Percentiles rank a stretch among this genome's conserved stretches.
Evolutionary conservation across 164 flowering plant species (phyloP).

Genomic region (Piper betle): DNA sequence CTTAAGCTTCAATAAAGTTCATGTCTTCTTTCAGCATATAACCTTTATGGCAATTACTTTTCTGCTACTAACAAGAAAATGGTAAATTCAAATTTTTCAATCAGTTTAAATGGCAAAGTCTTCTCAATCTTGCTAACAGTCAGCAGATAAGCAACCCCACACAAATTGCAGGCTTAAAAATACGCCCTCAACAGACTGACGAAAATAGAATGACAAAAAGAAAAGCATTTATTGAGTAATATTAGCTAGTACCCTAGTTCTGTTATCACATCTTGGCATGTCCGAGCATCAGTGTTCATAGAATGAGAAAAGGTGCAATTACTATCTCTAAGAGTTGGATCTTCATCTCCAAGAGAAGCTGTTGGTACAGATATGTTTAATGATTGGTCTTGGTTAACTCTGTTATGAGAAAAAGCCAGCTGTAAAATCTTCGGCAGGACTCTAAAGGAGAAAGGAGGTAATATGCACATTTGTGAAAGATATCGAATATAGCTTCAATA

Average conservation of each 20-base stretch:
- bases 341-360: conserved; percentile 55
- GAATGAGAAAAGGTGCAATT: conserved; percentile 34
- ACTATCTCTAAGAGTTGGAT: conserved; percentile 64
- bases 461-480: conserved; percentile 68
- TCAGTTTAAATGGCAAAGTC: too few species aligned
- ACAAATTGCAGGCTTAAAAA: too few species aligned
- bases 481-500: conserved; percentile 75
- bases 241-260: conserved; percentile 55
- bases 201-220: not conserved
- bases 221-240: not conserved
- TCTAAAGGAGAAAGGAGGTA: conserved; percentile 59
- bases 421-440: conserved; percentile 21
- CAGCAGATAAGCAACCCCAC: too few species aligned
- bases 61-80: too few species aligned
- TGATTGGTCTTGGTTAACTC: conserved; percentile 9
- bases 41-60: too few species aligned
- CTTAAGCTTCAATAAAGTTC: too few species aligned
- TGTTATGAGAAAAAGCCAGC: conserved; percentile 33
- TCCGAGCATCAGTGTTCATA: conserved; percentile 84
- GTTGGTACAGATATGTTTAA: conserved; percentile 30
- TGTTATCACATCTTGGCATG: conserved; percentile 91
- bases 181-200: too few species aligned
- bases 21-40: too few species aligned
- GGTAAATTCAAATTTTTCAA: too few species aligned
- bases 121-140: too few species aligned